Base-by-base conservation (phyloP, 2,329 filamentous ascomycete species). In the Aspergillus neotritici region DNA sequence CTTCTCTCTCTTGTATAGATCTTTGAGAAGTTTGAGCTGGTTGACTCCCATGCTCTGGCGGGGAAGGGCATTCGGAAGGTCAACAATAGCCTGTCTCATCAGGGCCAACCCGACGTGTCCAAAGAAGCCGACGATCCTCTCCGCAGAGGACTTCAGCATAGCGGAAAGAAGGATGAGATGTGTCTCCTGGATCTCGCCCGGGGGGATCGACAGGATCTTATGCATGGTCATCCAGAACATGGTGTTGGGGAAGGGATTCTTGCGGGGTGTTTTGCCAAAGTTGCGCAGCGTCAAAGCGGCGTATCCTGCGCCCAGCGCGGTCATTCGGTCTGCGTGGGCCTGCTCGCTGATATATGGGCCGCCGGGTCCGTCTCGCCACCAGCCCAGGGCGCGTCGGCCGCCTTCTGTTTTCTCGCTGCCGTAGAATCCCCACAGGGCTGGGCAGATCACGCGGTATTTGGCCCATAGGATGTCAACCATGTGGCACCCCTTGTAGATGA, bases 391-490 rank as follows among this genome's bases (percentile, higher is more conserved):
- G 13, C 66, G 53, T 10, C 83, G 78, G 1, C 87, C 88, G 9
- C 73, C 72, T 35, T 81, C 76, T 1, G 83, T 94, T 48, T 76
- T 82, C 62, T 94, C 87, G 49, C 74, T 81, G 16, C 87, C 90
- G 34, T 80, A 77, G 51, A 90, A 80, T 13, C 91, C 91, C 62
- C 94, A 97, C 0, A 98, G 72, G 1, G 89, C 83, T 0, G 93
- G 91, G 56, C 88, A 94, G 3, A 80, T 75, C 12, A 86, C 74
- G 47, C 89, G 82, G 57, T 87, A 86, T 65, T 97, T 96, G 42
- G 90, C 84, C 57, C 94, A 83, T 25, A 97, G 74, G 46, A 97
- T 86, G 60, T 94, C 87, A 40, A 88, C 83, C 45, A 94, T 73
- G 1, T 83, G 77, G 37, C 77, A 67, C 7, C 80, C 83, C 39